Evolutionary conservation across 2,329 filamentous ascomycete genomes (phyloP).

Genomic region (Colletotrichum paranaense): DNA sequence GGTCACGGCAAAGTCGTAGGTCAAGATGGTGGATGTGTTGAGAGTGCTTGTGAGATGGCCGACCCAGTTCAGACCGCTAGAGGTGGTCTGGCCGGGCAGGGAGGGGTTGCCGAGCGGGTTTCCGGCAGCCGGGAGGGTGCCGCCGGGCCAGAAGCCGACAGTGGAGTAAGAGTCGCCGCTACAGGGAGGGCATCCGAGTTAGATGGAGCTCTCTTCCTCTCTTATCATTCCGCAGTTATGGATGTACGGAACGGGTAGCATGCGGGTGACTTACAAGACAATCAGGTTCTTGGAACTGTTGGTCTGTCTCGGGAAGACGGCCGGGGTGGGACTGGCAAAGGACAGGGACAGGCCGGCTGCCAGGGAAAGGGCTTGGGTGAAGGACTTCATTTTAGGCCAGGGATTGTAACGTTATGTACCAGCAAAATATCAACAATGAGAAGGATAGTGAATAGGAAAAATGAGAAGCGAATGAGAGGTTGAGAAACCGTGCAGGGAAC

Average conservation of each 20-base stretch:
- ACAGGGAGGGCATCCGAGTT: background rate
- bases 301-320: slow-evolving; percentile 12
- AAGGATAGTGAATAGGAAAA: background rate
- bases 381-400: slow-evolving; percentile 17
- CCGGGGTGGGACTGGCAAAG: slow-evolving; percentile 17
- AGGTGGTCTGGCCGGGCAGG: slow-evolving; percentile 59
- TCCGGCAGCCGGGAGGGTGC: slow-evolving; percentile 59
- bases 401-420: background rate
- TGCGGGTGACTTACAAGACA: slow-evolving; percentile 18
- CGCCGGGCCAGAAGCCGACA: slow-evolving; percentile 64
- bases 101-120: slow-evolving; percentile 72
- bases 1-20: slow-evolving; percentile 63
- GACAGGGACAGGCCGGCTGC: slow-evolving; percentile 30
- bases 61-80: slow-evolving; percentile 60
- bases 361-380: slow-evolving; percentile 14
- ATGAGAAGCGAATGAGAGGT: slow-evolving; percentile 3
- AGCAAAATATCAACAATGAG: slow-evolving; percentile 18
- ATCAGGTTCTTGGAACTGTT: slow-evolving; percentile 21
- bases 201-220: background rate
- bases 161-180: slow-evolving; percentile 71
- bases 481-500: background rate
- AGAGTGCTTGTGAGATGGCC: slow-evolving; percentile 55
- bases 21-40: slow-evolving; percentile 54
- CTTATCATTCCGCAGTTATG: background rate
- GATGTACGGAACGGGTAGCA: background rate